Percentiles rank a stretch among this genome's conserved stretches.
phyloP scores from a whole-genome alignment of 495 filamentous ascomycete genomes.

The Letharia columbiana region DNA sequence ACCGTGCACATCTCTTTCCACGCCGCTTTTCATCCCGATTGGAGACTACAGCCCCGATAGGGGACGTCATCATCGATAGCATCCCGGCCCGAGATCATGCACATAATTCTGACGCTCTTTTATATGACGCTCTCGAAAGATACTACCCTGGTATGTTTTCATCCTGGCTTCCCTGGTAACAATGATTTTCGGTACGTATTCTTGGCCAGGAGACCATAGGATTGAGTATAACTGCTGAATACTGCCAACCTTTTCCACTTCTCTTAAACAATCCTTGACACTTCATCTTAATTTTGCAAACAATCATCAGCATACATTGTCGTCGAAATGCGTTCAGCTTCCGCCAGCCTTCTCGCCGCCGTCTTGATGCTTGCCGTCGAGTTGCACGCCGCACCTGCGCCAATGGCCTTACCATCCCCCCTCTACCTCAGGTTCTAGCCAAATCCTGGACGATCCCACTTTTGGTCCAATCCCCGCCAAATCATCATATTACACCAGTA shows the following conservation, averaged over 20 bases:
- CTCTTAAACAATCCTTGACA: not conserved
- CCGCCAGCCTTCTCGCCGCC: not conserved
- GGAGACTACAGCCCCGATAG: not conserved
- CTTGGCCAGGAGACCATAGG: not conserved
- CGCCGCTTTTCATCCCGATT: not conserved
- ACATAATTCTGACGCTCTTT: not conserved
- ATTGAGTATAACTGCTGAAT: not conserved
- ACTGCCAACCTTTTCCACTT: not conserved
- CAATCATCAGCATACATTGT: not conserved
- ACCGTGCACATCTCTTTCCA: not conserved
- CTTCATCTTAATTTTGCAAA: not conserved
- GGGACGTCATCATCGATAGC: not conserved
- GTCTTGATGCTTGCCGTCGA: not conserved
- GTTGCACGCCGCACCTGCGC: constrained; percentile 11
- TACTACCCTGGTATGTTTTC: not conserved
- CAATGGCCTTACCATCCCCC: not conserved
- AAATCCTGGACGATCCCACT: constrained; percentile 15
- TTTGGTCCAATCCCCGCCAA: constrained; percentile 17
- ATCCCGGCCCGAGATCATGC: not conserved
- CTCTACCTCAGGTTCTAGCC: constrained; percentile 10
- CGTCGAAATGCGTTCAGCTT: constrained; percentile 6
- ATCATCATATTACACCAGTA: constrained; percentile 13
- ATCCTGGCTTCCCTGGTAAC: not conserved
- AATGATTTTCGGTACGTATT: too few relatives aligned
- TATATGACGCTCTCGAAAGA: not conserved